A percentile compares a stretch with the other conserved stretches of the same genome.
Evolutionary conservation across 1,139 yeast genomes (phyloP).

Genomic region (Hyphopichia buzzinii): DNA sequence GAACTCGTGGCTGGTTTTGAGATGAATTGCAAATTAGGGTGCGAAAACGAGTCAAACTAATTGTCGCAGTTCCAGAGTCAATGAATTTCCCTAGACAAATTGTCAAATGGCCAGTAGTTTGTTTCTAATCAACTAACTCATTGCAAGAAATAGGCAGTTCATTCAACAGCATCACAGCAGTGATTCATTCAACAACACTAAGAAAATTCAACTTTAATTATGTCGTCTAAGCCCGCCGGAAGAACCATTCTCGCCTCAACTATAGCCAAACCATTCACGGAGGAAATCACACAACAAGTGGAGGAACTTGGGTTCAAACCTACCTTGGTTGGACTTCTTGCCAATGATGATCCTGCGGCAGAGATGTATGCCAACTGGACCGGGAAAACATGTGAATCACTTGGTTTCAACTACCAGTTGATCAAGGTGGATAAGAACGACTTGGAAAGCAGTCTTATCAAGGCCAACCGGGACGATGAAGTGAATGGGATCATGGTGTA

Average conservation of each 20-base stretch:
- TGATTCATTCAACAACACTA: too few species aligned
- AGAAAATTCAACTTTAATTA: not conserved
- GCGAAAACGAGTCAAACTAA: too few species aligned
- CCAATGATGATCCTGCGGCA: constrained; percentile 94
- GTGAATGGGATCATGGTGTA: constrained; percentile 97
- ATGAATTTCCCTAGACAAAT: too few species aligned
- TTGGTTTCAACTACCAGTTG: constrained; percentile 84
- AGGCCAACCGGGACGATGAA: constrained; percentile 71
- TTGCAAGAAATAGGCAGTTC: too few species aligned
- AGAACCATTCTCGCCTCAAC: constrained; percentile 84
- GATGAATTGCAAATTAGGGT: too few species aligned
- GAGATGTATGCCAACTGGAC: constrained; percentile 96
- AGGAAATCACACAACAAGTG: constrained; percentile 67
- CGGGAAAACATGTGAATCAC: constrained; percentile 77
- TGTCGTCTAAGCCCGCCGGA: constrained; percentile 51
- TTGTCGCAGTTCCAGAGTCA: too few species aligned
- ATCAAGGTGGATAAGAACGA: constrained; percentile 74
- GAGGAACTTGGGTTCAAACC: constrained; percentile 55
- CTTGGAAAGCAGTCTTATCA: constrained; percentile 76
- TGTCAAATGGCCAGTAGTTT: too few species aligned
- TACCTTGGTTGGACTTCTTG: constrained; percentile 82
- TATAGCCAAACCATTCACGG: constrained; percentile 77
- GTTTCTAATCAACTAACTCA: too few species aligned
- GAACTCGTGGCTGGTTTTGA: too few species aligned
- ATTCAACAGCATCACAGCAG: too few species aligned